phyloP scores from a whole-genome alignment of 106 monocot genomes.

The Allium fistulosum region DNA sequence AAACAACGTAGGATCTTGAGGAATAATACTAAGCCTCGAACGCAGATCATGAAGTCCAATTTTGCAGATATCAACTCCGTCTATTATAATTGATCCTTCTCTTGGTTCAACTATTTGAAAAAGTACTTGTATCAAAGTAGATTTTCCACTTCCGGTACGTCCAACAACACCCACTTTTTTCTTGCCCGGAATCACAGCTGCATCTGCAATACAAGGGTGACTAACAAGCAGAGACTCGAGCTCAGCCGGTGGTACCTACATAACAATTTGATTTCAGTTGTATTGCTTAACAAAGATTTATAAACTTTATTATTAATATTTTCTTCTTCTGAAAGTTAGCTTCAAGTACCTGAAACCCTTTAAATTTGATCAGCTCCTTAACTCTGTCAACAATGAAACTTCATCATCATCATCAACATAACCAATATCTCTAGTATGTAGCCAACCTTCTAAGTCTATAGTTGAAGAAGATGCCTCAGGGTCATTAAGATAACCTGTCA shows the following conservation, averaged over 20 bases:
- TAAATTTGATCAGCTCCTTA: slow-evolving; percentile 98
- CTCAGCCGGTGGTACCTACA: slow-evolving; percentile 91
- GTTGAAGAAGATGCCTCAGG: slow-evolving; percentile 71
- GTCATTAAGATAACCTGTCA: slow-evolving; percentile 76
- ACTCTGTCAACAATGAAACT: slow-evolving; percentile 93
- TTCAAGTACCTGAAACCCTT: slow-evolving; percentile 78
- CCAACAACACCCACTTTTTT: too few relatives aligned
- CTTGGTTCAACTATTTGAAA: too few relatives aligned
- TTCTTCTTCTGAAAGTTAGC: neutral
- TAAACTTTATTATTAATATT: neutral
- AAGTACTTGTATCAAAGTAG: too few relatives aligned
- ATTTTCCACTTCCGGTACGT: too few relatives aligned
- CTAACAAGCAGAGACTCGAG: slow-evolving; percentile 58
- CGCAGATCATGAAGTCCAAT: too few relatives aligned
- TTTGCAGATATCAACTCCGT: too few relatives aligned
- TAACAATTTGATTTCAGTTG: neutral
- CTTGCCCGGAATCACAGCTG: slow-evolving; percentile 89
- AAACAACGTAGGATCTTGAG: too few relatives aligned
- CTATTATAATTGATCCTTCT: too few relatives aligned
- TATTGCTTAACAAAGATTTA: too few relatives aligned
- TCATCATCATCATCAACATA: slow-evolving; percentile 93
- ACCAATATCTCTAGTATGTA: slow-evolving; percentile 94
- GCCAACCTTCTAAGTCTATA: slow-evolving; percentile 83
- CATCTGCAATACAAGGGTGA: slow-evolving; percentile 71
- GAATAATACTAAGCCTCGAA: too few relatives aligned